Evolutionary conservation across 495 filamentous ascomycete species (phyloP), one percentile per base, ranked within the genome.

Genomic region (Penicillium bialowiezense): DNA sequence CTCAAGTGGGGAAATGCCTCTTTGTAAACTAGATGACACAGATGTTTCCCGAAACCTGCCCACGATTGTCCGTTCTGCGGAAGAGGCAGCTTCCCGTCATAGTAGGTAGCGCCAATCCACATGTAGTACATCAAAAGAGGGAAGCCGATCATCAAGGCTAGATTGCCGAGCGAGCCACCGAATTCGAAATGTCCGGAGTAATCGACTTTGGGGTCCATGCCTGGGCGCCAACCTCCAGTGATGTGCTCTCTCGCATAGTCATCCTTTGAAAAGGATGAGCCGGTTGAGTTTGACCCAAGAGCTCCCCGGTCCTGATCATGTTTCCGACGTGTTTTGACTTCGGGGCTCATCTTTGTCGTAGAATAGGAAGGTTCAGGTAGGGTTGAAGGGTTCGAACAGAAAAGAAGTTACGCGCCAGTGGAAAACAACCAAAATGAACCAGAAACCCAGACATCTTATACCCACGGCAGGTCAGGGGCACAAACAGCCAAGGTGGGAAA

Each of bases 121-220:
- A 96, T 90, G 73, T 95, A 96, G 76, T 86, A 97, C 91, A 97
- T 97, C 38, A 97, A 73, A 23, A 84, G 29, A 12, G 91, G 91
- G 68, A 96, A 97, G 42, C 82, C 85, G 51, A 89, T 67, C 89
- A 97, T 97, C 72, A 92, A 83, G 34, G 78, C 71, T 19, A 63
- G 64, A 24, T 86, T 80, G 40, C 90, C 90, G 20, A 71, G 72
- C 5, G 87, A 78, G 41, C 91, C 91, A 44, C 90, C 89, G 56
- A 97, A 96, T 58, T 96, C 91, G 62, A 86, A 86, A 45, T 84
- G 26, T 5, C 19, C 47, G 5, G 38, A 35, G 14, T 61, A 47
- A 33, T 61, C 58, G 21, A 61, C 58, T 31, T 57, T 58, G 32
- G 51, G 49, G 14, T 61, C 55, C 58, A 61, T 61, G 21, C 58